A percentile compares a stretch with the other conserved stretches of the same genome.
Conservation (phyloP, 2,329 filamentous ascomycete genomes). For the Venturiaceae sp. region DNA sequence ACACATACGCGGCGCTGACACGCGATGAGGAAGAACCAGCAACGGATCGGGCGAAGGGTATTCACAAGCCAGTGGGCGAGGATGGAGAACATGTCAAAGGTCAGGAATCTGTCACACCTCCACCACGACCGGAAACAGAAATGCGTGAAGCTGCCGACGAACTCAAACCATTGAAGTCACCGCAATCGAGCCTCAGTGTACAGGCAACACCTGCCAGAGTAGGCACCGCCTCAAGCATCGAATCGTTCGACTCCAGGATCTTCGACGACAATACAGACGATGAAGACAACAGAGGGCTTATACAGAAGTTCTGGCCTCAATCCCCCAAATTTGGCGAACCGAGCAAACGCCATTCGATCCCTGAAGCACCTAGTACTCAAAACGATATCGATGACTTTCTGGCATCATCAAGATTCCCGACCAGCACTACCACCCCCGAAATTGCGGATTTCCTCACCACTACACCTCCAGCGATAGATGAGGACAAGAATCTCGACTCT, state of each 20-base stretch:
- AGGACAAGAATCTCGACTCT: constrained; percentile 16
- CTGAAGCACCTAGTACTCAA: neutral
- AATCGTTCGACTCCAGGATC: neutral
- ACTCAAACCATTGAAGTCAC: constrained; percentile 19
- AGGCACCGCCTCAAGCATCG: neutral
- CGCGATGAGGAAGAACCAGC: constrained; percentile 58
- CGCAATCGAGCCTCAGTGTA: neutral
- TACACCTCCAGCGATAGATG: constrained; percentile 18
- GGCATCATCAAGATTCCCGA: neutral
- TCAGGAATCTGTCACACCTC: constrained; percentile 15
- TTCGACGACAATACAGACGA: constrained; percentile 4
- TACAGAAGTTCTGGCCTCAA: neutral
- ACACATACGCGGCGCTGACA: constrained; percentile 55
- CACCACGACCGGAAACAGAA: constrained; percentile 23
- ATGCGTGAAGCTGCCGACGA: constrained; percentile 35
- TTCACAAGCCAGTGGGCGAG: constrained; percentile 45
- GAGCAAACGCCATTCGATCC: neutral
- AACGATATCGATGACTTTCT: neutral
- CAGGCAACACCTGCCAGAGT: neutral
- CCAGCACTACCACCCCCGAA: constrained; percentile 25
- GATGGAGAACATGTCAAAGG: constrained; percentile 57
- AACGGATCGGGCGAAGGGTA: constrained; percentile 58
- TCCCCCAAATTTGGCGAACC: neutral
- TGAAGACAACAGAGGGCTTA: neutral
- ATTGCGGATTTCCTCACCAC: constrained; percentile 26